Conservation (phyloP, 345 rosid species). For the Eucalyptus albens region DNA sequence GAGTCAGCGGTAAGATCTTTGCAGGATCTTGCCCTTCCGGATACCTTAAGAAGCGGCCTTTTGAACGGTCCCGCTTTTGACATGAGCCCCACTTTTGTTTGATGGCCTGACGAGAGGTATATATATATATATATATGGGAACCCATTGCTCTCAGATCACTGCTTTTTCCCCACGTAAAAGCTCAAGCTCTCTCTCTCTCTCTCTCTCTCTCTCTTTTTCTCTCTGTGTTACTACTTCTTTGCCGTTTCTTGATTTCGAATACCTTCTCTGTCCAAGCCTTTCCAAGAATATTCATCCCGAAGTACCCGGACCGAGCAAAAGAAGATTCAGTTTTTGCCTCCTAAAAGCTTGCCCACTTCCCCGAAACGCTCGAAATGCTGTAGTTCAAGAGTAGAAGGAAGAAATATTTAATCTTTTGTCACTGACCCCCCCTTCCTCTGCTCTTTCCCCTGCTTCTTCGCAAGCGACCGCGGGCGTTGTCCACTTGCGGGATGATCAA, state of each 20-base stretch:
- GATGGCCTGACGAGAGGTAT: background rate
- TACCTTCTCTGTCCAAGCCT: background rate
- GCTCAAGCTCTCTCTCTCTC: background rate
- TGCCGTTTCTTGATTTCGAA: background rate
- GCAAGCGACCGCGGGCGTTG: background rate
- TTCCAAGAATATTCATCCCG: background rate
- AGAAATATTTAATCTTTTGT: background rate
- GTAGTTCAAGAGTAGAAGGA: background rate
- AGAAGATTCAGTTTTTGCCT: background rate
- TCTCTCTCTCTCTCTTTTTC: background rate
- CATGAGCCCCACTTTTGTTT: background rate
- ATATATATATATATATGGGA: background rate
- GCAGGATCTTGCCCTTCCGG: background rate
- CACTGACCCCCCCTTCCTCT: background rate
- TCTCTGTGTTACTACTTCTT: background rate
- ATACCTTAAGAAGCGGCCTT: background rate
- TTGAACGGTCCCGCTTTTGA: background rate
- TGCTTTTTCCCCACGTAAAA: background rate
- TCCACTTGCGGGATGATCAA: conserved; percentile 9
- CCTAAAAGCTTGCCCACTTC: background rate
- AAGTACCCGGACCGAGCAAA: background rate
- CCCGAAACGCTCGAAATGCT: background rate
- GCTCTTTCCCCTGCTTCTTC: background rate
- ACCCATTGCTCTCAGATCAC: background rate
- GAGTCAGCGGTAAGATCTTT: background rate